Base-by-base conservation (phyloP, 768 basidiomycete species). In the Boletus rufocinnamomeus region DNA sequence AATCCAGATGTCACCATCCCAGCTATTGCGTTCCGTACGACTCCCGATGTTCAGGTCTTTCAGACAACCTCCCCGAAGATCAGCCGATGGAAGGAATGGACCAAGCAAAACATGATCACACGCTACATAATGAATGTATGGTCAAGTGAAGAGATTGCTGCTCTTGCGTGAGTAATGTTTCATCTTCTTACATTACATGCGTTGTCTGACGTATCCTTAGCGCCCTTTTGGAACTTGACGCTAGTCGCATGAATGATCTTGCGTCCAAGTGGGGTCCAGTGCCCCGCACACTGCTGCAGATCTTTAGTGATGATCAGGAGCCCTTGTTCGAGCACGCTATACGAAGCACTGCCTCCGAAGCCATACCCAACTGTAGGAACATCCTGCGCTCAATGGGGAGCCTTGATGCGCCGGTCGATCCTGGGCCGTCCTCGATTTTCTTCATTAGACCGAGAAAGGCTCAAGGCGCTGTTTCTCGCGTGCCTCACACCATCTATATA, bases 51-150 rank as follows among this genome's bases (percentile, higher is more conserved):
- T 34, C 38, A 25, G 9, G 37, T 50, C 35, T 54, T 61, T 30
- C 60, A 61, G 19, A 54, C 52, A 13, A 58, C 60, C 6, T 58
- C 48, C 0, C 52, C 60, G 1, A 40, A 50, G 10, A 6, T 37
- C 9, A 41, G 23, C 10, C 60, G 44, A 19, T 61, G 47, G 56
- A 50, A 54, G 30, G 46, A 50, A 10, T 61, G 56, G 57, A 58
- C 48, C 9, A 58, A 54, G 48, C 35, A 50, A 45, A 25, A n/a
- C 10, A 32, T 47, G 44, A 32, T 52, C 30, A 51, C 6, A 4
- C 55, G 45, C 32, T 60, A 52, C 23, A 52, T 52, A n/a, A 57
- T 57, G 50, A 48, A 57, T 23, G 30, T 51, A 2, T 57, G 54
- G 54, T 32, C 50, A 3, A 19, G 4, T 3, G 38, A 57, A 30